Evolutionary conservation across 164 flowering plant species (phyloP).

Genomic region (Buxus sempervirens): DNA sequence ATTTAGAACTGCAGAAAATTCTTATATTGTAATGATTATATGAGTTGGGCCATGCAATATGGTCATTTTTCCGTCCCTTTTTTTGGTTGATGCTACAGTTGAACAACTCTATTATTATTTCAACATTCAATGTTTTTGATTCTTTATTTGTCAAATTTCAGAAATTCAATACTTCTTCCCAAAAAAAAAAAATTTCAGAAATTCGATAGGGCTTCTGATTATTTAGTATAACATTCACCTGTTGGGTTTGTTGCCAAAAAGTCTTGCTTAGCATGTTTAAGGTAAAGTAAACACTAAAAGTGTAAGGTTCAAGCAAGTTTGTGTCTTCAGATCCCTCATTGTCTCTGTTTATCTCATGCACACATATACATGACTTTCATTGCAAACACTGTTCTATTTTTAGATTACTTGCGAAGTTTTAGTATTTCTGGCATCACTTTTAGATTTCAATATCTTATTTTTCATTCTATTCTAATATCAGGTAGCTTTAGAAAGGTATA

Average conservation of each 20-base stretch:
- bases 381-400: not conserved
- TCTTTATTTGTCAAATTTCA: not conserved
- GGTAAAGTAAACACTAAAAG: not conserved
- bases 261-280: not conserved
- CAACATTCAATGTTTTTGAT: not conserved
- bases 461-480: constrained; percentile 20
- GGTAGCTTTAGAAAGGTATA: constrained; percentile 88
- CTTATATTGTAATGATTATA: too few species aligned
- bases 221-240: not conserved
- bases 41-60: too few species aligned
- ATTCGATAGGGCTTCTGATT: not conserved
- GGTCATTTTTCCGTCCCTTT: too few species aligned
- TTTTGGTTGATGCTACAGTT: too few species aligned
- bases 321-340: not conserved
- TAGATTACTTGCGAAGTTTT: not conserved
- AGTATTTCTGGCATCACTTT: too few species aligned
- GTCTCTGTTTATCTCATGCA: not conserved
- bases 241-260: not conserved
- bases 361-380: not conserved
- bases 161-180: too few species aligned
- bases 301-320: not conserved
- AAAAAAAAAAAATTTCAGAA: too few species aligned
- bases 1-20: too few species aligned
- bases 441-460: not conserved
- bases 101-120: too few species aligned